Evolutionary conservation across 176 grass and related monocot genomes (phyloP).

Genomic region (Bromus sterilis): DNA sequence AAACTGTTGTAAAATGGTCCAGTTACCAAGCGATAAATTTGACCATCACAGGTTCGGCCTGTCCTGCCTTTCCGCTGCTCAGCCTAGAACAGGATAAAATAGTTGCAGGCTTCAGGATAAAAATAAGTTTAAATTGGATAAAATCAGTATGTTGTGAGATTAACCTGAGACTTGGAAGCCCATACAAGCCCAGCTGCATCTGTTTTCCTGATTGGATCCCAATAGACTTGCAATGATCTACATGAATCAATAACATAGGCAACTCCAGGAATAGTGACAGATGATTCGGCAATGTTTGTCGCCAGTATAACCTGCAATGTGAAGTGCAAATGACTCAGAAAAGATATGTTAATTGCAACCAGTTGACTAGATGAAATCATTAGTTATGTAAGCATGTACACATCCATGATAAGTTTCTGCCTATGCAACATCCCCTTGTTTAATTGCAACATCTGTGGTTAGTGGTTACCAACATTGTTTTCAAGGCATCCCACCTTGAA

Average conservation of each 20-base stretch:
- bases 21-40: constrained; percentile 67
- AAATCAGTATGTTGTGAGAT: neutral
- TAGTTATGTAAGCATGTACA: neutral
- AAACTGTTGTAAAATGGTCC: constrained; percentile 68
- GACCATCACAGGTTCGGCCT: constrained; percentile 83
- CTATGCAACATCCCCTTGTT: neutral
- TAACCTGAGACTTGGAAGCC: constrained; percentile 90
- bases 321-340: constrained; percentile 1
- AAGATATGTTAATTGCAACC: neutral
- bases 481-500: too few species aligned
- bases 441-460: neutral
- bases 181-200: constrained; percentile 68
- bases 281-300: constrained; percentile 97
- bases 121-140: constrained; percentile 8
- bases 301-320: constrained; percentile 77
- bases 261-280: constrained; percentile 83
- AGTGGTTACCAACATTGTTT: too few species aligned
- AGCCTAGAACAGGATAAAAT: constrained; percentile 44
- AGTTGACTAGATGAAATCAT: neutral
- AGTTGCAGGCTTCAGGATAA: neutral
- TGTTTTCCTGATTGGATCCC: constrained; percentile 73
- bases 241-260: constrained; percentile 88
- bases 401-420: neutral
- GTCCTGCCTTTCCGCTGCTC: constrained; percentile 94
- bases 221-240: constrained; percentile 85